Evolutionary conservation across 1,284 basidiomycete species (phyloP), one percentile per base, ranked within the genome.

Genomic region (Sporisorium exsertum): DNA sequence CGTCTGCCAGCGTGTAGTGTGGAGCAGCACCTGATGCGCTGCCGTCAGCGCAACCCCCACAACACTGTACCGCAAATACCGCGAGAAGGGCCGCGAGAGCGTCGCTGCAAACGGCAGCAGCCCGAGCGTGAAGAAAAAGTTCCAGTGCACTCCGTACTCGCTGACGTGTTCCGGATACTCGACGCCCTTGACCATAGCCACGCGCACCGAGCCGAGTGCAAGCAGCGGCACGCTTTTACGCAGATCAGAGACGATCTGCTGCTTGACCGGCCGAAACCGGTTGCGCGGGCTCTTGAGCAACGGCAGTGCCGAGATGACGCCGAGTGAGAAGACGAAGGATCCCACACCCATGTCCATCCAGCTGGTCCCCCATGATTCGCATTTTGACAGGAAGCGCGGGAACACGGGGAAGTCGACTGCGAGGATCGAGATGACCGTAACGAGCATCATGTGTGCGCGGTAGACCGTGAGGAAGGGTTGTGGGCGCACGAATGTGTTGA

Each of bases 61-160:
- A 0, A 91, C 75, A 1, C 90, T 90, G 59, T 93, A 89, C 0
- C 92, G 89, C 2, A 91, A 61, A 18, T 84, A 84, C 13, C 86
- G 82, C 40, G 93, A 89, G 7, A 93, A 52, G 13, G 77, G 68
- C 53, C 69, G 46, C n/a, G 58, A 69, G 0, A 91, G 63, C 0
- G 92, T 89, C 74, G 94, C 91, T 7, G 94, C 86, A 0, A 93
- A 85, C 0, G 95, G 95, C 3, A 98, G 86, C 1, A 93, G 72
- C 0, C 91, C 94, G 15, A 99, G 88, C 0, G 97, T 98, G 81
- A 98, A 90, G 89, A 99, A 99, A 86, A 99, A 99, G 86, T 99
- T 99, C 97, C 97, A 99, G 83, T 98, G 95, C 0, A 91, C 91
- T 1, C 97, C 97, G 78, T 99, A 99, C 87, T 99, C 96, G 0